Evolutionary conservation across 768 basidiomycete genomes (phyloP).

Genomic region (Termitomyces sp.): DNA sequence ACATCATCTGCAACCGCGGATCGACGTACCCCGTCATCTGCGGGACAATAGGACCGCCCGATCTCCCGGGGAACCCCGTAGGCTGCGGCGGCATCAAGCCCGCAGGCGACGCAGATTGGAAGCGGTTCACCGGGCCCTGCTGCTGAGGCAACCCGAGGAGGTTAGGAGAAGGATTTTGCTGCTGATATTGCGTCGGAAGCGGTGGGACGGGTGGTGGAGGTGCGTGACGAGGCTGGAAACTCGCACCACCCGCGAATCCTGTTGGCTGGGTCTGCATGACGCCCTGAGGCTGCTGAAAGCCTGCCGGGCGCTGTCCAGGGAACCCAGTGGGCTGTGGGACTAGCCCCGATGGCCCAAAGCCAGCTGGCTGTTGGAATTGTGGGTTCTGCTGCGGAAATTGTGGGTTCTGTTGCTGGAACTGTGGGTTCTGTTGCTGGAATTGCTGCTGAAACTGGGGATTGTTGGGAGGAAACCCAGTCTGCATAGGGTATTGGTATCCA

Average conservation of each 20-base stretch:
- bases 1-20: conserved; percentile 86
- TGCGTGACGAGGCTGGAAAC: conserved; percentile 37
- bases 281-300: conserved; percentile 52
- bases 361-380: conserved; percentile 29
- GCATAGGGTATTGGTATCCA: conserved; percentile 71
- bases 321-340: conserved; percentile 66
- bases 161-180: conserved; percentile 35
- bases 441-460: conserved; percentile 19
- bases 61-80: conserved; percentile 55
- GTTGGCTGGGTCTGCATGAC: conserved; percentile 55
- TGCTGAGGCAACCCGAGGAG: conserved; percentile 38
- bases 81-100: conserved; percentile 53
- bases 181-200: conserved; percentile 61
- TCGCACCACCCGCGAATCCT: conserved; percentile 39
- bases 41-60: conserved; percentile 51
- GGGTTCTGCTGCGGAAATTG: conserved; percentile 26
- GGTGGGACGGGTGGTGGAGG: conserved; percentile 60
- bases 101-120: conserved; percentile 58
- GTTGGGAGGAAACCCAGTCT: conserved; percentile 58
- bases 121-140: conserved; percentile 43
- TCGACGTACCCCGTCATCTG: conserved; percentile 82
- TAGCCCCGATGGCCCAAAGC: conserved; percentile 40
- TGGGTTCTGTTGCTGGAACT: neutral
- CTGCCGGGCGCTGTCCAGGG: conserved; percentile 37
- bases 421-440: neutral